Conservation (phyloP, 2,329 filamentous ascomycete species). For the Neocucurbitaria cava region DNA sequence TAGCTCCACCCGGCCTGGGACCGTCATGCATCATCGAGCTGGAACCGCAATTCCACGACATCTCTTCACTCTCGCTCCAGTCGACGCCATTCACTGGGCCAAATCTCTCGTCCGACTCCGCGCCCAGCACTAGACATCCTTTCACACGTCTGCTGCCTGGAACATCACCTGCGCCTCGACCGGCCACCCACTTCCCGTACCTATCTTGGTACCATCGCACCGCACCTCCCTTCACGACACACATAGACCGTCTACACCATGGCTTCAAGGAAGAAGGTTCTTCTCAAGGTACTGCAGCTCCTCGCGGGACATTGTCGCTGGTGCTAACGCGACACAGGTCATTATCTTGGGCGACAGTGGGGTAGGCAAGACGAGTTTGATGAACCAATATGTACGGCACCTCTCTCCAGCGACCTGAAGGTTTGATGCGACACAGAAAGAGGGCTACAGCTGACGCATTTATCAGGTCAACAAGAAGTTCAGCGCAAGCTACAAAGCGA, state of each 20-base stretch:
- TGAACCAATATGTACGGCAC: slow-evolving; percentile 98
- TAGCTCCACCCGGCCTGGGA: background rate
- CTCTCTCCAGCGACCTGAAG: slow-evolving; percentile 4
- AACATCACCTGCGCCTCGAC: background rate
- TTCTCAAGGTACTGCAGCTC: slow-evolving; percentile 73
- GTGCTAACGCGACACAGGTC: slow-evolving; percentile 65
- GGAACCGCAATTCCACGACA: background rate
- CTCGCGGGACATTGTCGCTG: background rate
- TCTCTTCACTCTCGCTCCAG: background rate
- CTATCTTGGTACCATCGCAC: background rate
- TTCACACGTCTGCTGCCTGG: background rate
- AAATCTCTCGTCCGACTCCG: background rate
- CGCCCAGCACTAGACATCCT: background rate
- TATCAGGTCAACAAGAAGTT: slow-evolving; percentile 99
- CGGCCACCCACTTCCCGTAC: background rate
- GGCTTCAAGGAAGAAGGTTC: slow-evolving; percentile 75
- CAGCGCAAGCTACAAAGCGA: slow-evolving; percentile 99
- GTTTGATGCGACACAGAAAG: too few relatives aligned
- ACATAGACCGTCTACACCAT: slow-evolving; percentile 26
- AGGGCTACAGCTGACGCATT: slow-evolving; percentile 13
- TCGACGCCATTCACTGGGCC: background rate
- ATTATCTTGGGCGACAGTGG: slow-evolving; percentile 99
- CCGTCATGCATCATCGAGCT: background rate
- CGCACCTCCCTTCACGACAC: background rate
- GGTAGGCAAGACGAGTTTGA: slow-evolving; percentile 98